Evolutionary conservation across 441 rosid species (phyloP).

Genomic region (Pelargonium australe): DNA sequence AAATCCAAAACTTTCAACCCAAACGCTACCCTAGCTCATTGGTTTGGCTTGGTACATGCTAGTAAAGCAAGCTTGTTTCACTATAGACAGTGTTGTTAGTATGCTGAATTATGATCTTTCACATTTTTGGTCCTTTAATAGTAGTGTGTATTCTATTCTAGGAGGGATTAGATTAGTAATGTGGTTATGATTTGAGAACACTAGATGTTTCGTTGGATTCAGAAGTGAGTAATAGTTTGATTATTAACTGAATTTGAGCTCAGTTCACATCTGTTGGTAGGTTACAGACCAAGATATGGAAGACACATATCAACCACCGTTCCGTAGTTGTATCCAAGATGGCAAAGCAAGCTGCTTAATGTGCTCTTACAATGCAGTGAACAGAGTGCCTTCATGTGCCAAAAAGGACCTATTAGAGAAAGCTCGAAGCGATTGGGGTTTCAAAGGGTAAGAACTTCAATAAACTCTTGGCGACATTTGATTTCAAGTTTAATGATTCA

Average conservation of each 20-base stretch:
- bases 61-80: no score
- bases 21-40: no score
- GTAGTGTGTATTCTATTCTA: no score
- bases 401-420: conserved; percentile 38
- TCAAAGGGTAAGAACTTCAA: conserved; percentile 39
- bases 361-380: conserved; percentile 66
- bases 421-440: conserved; percentile 65
- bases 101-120: no score
- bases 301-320: conserved; percentile 59
- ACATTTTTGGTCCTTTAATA: no score
- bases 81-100: no score
- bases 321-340: conserved; percentile 45
- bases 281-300: conserved; percentile 58
- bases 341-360: conserved; percentile 73
- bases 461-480: conserved; percentile 4
- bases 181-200: neutral
- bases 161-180: no score
- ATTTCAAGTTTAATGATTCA: conserved; percentile 8
- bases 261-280: conserved; percentile 27
- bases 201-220: conserved; percentile 3
- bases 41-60: no score
- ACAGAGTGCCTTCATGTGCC: conserved; percentile 64
- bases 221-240: neutral
- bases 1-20: no score
- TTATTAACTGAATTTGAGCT: conserved; percentile 3